These are phyloP conservation scores for Bonnemaisonia californica DNA, from an alignment of 31 red algal genomes.

Conservation along the genomic window DNA sequence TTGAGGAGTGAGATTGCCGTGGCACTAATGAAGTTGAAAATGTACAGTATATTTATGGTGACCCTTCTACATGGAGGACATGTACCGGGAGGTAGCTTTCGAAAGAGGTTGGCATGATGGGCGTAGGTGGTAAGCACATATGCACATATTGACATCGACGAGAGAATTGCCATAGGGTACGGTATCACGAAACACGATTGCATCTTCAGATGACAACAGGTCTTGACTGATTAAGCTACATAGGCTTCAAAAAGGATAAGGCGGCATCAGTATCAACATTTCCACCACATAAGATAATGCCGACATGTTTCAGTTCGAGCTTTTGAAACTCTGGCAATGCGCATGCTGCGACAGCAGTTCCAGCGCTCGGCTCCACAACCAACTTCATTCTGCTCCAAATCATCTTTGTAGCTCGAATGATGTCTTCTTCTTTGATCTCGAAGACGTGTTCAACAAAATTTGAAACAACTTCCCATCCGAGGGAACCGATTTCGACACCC, in stretches of 20 bases:
- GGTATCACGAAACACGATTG: no score
- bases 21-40: no score
- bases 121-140: no score
- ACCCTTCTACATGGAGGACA: no score
- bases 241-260: background rate
- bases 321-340: slow-evolving; percentile 30
- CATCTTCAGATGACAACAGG: no score
- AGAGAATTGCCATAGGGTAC: no score
- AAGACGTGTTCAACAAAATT: slow-evolving; percentile 56
- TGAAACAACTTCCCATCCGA: slow-evolving; percentile 66
- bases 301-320: slow-evolving; percentile 47
- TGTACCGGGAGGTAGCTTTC: no score
- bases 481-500: slow-evolving; percentile 32
- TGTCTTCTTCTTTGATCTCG: slow-evolving; percentile 60
- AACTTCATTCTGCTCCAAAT: slow-evolving; percentile 79
- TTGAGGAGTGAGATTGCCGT: no score
- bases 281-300: slow-evolving; percentile 77
- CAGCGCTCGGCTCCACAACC: slow-evolving; percentile 75
- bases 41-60: no score
- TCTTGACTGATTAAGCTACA: no score
- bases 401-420: slow-evolving; percentile 44
- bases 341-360: slow-evolving; percentile 64
- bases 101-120: no score
- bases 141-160: no score
- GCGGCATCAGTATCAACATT: slow-evolving; percentile 62